Evolutionary conservation across 1,139 yeast genomes (phyloP), one percentile per base, ranked within the genome.

Genomic region (Cylindricascospora bacillispora): DNA sequence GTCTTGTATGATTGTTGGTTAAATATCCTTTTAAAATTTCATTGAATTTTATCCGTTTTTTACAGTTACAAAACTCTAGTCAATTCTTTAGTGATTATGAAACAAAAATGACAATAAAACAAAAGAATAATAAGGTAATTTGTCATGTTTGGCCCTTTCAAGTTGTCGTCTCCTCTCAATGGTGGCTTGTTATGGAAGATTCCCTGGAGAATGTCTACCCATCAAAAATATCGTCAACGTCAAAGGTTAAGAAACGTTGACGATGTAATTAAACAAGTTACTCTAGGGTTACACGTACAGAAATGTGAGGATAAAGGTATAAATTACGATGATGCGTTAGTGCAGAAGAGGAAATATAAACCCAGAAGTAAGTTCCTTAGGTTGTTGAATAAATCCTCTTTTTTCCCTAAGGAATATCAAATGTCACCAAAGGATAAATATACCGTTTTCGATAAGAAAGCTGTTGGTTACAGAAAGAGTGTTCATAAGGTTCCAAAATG

Each of bases 141-240:
- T 32, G 12, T 24, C 28, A 81, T 82, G 94, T 73, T 82, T 49
- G 94, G 94, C 35, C 75, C 93, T 11, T 83, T 83, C 52, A 77
- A 67, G 60, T 60, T 77, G 18, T 61, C 93, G 10, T 57, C 65
- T 35, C 65, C 71, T 22, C 57, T 70, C 10, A 56, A 75, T 28
- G 93, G 97, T 34, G 97, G 97, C 18, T 70, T 83, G 47, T 62
- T 86, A 34, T 86, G 95, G 95, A 78, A 76, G 53, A 63, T 62
- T 32, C 79, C 85, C 36, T 73, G 76, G 60, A 72, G 93, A 45
- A 65, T 89, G 69, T 81, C 95, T 4, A 61, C 65, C 26, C 72
- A 70, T 12, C 95, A 86, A 51, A 89, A 89, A 59, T 67, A 67
- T 40, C 69, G 97, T 48, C 83, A 82, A 49, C 70, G 97, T 60